phyloP scores from a whole-genome alignment of 768 basidiomycete genomes.

The Chalciporus sphaerocephalus region DNA sequence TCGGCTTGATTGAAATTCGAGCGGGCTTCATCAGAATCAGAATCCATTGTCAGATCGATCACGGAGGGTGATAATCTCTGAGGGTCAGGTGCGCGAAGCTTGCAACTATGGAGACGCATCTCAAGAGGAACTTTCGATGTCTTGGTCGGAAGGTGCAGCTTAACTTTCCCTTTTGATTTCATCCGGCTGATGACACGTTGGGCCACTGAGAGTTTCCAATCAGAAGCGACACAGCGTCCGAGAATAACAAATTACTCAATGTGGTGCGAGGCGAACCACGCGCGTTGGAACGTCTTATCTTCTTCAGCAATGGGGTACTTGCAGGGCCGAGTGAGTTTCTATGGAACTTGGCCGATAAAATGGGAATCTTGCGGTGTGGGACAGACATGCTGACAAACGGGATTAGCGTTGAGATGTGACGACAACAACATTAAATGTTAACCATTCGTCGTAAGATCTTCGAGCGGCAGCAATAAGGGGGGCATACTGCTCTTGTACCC shows the following conservation, averaged over 20 bases:
- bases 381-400: constrained; percentile 9
- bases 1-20: not conserved
- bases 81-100: constrained; percentile 2
- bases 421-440: not conserved
- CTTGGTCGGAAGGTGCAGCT: constrained; percentile 15
- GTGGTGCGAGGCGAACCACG: constrained; percentile 14
- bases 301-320: constrained; percentile 17
- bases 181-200: constrained; percentile 23
- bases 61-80: constrained; percentile 1
- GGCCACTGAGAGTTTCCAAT: constrained; percentile 21
- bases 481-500: constrained; percentile 37
- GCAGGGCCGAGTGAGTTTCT: constrained; percentile 2
- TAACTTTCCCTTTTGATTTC: constrained; percentile 27
- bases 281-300: constrained; percentile 14
- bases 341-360: constrained; percentile 15
- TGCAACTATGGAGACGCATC: constrained; percentile 14
- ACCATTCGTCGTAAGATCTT: constrained; percentile 28
- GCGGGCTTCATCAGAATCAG: constrained; percentile 2
- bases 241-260: constrained; percentile 16
- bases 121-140: constrained; percentile 14
- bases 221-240: not conserved
- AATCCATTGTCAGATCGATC: constrained; percentile 23
- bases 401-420: constrained; percentile 5
- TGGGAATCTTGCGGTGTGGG: not conserved
- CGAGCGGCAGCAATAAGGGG: constrained; percentile 35